Base-by-base conservation (phyloP, 768 basidiomycete genomes). In the Auriscalpium microsporum region DNA sequence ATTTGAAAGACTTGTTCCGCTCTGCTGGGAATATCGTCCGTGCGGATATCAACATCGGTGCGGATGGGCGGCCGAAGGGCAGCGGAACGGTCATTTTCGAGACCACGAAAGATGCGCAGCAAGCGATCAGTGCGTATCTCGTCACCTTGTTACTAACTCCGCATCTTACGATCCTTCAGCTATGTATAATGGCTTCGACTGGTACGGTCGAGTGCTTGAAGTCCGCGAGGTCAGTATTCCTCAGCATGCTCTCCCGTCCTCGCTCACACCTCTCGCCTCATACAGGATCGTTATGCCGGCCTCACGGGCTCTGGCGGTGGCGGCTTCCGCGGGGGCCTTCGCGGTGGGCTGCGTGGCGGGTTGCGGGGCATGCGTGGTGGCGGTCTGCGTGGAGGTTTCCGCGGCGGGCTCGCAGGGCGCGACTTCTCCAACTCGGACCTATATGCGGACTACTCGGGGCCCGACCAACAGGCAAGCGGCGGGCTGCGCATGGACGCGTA, bases 1-100 rank as follows among this genome's bases (percentile, higher is more conserved):
- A 98, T 68, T 74, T 98, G 54, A 98, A 98, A 67, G 95, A 98
- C 69, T 75, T 98, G 33, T 97, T 98, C 85, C 85, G 95, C 54
- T 83, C 90, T 33, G 90, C 95, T 46, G 95, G 95, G 8, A 90
- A 91, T 66, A 94, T 99, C 62, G 83, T 97, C 60, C 84, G 95
- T 47, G 93, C 95, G 54, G 95, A 98, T 68, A 92, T 97, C 59
- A 94, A 94, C 62, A 87, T 95, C 55, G 91, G 90, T 56, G 83
- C 85, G 19, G 93, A 96, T 69, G 94, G 94, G 28, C 81, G 86
- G 11, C 94, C 95, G 14, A 95, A 96, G 68, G 95, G 95, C 19
- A 95, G 90, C 51, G 95, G 95, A n/a, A 96, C 93, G 0, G 95
- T 98, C 13, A 90, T 97, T 11, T 97, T 94, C 64, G 91, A 94